These are phyloP conservation scores for Ceratobasidium sp. DNA, from an alignment of 1,284 basidiomycete genomes.

Conservation along the genomic window DNA sequence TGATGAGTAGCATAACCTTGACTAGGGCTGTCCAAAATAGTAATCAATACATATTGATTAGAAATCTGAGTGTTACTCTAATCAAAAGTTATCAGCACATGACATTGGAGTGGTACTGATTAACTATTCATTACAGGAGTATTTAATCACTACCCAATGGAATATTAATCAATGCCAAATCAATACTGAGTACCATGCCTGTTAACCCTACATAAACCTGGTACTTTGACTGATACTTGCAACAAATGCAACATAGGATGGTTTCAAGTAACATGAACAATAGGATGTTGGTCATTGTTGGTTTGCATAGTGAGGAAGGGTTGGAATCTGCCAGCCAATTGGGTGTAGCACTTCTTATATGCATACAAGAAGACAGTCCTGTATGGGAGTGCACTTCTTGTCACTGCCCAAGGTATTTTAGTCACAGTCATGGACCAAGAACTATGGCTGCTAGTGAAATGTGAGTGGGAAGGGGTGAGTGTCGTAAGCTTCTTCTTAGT, in stretches of 20 bases:
- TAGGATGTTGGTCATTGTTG: neutral
- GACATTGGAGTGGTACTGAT: neutral
- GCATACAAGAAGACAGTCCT: too few relatives aligned
- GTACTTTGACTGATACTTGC: neutral
- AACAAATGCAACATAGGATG: neutral
- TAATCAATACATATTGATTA: slow-evolving; percentile 8
- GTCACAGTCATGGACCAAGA: too few relatives aligned
- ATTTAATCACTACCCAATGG: neutral
- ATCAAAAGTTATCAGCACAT: neutral
- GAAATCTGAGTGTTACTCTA: neutral
- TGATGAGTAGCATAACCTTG: too few relatives aligned
- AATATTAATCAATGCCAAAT: neutral
- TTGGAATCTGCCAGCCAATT: too few relatives aligned
- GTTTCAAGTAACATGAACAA: neutral
- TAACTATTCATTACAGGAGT: neutral
- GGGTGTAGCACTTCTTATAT: too few relatives aligned
- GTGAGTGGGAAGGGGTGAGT: too few relatives aligned
- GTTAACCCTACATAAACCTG: neutral
- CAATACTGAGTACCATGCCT: neutral
- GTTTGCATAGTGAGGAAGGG: neutral
- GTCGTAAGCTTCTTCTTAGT: too few relatives aligned
- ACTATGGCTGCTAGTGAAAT: too few relatives aligned
- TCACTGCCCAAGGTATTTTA: too few relatives aligned
- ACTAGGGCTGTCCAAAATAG: slow-evolving; percentile 11
- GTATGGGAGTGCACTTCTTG: too few relatives aligned